Base-by-base conservation (phyloP, 129 eudicot species). In the Chrysanthemum makinoi region DNA sequence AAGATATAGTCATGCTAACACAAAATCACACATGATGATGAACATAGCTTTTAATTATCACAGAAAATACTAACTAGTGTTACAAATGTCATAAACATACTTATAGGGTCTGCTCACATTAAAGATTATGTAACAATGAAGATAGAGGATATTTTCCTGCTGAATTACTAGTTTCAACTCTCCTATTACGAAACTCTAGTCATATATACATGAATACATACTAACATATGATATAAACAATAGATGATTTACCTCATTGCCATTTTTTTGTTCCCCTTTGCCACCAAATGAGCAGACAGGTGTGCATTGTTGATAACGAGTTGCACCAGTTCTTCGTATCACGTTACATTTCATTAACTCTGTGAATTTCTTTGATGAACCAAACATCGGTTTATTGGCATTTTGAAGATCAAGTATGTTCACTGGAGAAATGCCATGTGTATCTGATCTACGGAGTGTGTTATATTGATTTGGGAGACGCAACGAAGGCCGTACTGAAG, bases 201-300 rank as follows among this genome's bases (percentile, higher is more conserved):
- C 62, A 62, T 52, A 5, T 33, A 74, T 56, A 65, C 57, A 13
- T 65, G 24, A 13, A 60, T 8, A 49, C 46, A 55, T 10, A 33
- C n/a, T 7, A 39, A 39, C 10, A 39, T 35, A 75, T 33, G 24
- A 68, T 68, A 68, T 33, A 68, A 76, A 22, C 54, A 68, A 18
- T 9, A 44, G 44, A 60, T 50, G 16, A 14, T 51, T 72, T 83
- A 90, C 97, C 87, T 90, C 86, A 19, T 83, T 70, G 11, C 64
- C 83, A 63, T n/a, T 70, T 75, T 35, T 83, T 2, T 84, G 67
- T 47, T 77, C n/a, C 80, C 86, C 95, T 80, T 85, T 78, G 61
- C 91, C 89, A 70, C 97, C 90, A 80, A 83, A 87, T 24, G 69
- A 65, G 69, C 86, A 87, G 16, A 81, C 84, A 19, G 86, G 85